These are phyloP conservation scores for Anthoceros angustus DNA, from an alignment of 225 moss, liverwort and hornwort species.

Conservation along the genomic window DNA sequence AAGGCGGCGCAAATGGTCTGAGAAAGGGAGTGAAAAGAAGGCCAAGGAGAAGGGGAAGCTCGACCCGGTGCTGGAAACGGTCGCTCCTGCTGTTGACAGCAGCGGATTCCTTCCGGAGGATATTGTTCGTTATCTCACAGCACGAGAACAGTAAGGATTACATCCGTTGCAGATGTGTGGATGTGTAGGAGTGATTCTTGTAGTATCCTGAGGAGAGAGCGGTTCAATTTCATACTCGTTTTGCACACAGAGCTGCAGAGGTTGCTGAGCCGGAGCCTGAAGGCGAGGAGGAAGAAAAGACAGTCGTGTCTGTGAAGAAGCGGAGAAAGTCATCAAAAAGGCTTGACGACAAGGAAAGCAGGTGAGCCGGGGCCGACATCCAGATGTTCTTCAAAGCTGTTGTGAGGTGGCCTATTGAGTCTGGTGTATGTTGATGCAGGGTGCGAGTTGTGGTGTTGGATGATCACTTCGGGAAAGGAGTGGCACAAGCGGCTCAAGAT, in stretches of 20 bases:
- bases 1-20: constrained; percentile 1
- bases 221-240: too few species aligned
- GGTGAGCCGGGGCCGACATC: background rate
- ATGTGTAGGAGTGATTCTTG: background rate
- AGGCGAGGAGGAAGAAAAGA: too few species aligned
- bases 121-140: background rate
- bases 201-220: background rate
- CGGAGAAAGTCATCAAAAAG: background rate
- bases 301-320: background rate
- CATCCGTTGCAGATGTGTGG: background rate
- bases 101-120: background rate
- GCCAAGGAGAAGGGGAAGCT: background rate
- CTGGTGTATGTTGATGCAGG: background rate
- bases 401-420: background rate
- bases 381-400: background rate
- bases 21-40: background rate
- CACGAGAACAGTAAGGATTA: background rate
- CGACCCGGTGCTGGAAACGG: background rate
- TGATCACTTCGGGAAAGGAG: background rate
- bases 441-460: background rate
- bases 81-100: background rate
- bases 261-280: too few species aligned
- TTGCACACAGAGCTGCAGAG: too few species aligned
- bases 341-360: background rate
- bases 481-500: background rate